A percentile compares a stretch with the other conserved stretches of the same genome.
Conservation (phyloP, 768 basidiomycete genomes). For the Suillus plorans region DNA sequence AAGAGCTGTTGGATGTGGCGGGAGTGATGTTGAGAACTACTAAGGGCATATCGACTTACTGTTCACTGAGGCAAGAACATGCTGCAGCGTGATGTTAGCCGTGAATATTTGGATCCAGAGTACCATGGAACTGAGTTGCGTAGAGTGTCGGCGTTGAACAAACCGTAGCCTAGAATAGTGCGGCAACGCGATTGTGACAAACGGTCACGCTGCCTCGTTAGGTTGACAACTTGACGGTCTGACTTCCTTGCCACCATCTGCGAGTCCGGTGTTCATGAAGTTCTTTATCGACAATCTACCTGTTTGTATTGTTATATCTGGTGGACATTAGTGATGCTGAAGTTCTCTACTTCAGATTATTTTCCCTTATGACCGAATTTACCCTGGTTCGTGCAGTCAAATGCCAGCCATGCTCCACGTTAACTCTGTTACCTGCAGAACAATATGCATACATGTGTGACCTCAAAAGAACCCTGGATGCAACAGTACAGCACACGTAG, state of each 20-base stretch:
- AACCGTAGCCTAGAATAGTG: too few species aligned
- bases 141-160: too few species aligned
- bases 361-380: conserved; percentile 94
- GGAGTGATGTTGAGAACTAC: too few species aligned
- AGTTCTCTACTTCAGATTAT: conserved; percentile 53
- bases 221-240: too few species aligned
- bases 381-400: conserved; percentile 62
- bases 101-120: too few species aligned
- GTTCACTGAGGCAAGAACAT: too few species aligned
- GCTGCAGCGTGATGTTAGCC: too few species aligned
- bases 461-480: conserved; percentile 93
- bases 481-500: conserved; percentile 56
- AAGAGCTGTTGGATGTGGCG: too few species aligned
- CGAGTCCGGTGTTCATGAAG: conserved; percentile 55
- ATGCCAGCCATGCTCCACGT: conserved; percentile 10
- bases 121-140: too few species aligned
- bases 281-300: conserved; percentile 81
- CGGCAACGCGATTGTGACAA: too few species aligned
- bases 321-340: background rate
- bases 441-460: conserved; percentile 99
- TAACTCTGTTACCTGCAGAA: conserved; percentile 46
- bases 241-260: background rate
- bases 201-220: too few species aligned
- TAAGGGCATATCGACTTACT: too few species aligned
- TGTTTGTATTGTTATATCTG: conserved; percentile 40